Conservation (phyloP, 495 filamentous ascomycete species). For the Staphylotrichum longicolle region DNA sequence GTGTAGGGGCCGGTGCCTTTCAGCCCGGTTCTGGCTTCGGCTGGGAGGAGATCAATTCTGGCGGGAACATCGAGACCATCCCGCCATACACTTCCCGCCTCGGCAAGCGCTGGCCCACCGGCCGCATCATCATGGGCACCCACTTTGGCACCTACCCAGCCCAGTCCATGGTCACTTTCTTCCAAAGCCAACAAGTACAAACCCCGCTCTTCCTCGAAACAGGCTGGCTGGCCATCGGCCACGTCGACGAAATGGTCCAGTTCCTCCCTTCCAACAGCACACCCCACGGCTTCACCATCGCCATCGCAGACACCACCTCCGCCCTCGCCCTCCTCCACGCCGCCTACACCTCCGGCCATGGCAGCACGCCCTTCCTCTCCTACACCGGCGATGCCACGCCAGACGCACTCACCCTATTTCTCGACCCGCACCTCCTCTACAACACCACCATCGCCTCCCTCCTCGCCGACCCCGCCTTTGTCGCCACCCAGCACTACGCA, state of each 20-base stretch:
- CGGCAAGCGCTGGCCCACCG: conserved; percentile 3
- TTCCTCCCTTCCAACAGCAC: neutral
- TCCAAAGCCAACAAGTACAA: conserved; percentile 5
- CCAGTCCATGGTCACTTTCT: neutral
- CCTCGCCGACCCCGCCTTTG: neutral
- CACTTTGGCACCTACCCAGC: conserved; percentile 5
- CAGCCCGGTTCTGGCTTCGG: conserved; percentile 9
- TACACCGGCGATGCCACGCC: conserved; percentile 5
- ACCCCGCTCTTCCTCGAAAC: conserved; percentile 4
- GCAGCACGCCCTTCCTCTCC: neutral
- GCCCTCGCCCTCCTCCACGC: neutral
- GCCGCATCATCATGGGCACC: conserved; percentile 8
- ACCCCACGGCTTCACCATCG: neutral
- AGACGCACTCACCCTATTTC: neutral
- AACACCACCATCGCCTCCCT: conserved; percentile 6
- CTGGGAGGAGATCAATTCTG: conserved; percentile 11
- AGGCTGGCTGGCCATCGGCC: conserved; percentile 9
- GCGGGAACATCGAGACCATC: conserved; percentile 12
- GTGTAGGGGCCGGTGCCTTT: neutral
- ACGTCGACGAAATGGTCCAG: conserved; percentile 9
- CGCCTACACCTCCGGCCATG: conserved; percentile 1
- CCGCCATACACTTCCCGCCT: conserved; percentile 3
- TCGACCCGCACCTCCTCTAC: neutral
- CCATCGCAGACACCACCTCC: neutral
- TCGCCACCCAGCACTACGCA: conserved; percentile 1